Percentiles rank a stretch among this genome's conserved stretches.
phyloP scores from a whole-genome alignment of 176 grass and related monocot genomes.

The Hsuehochloa calcarea region DNA sequence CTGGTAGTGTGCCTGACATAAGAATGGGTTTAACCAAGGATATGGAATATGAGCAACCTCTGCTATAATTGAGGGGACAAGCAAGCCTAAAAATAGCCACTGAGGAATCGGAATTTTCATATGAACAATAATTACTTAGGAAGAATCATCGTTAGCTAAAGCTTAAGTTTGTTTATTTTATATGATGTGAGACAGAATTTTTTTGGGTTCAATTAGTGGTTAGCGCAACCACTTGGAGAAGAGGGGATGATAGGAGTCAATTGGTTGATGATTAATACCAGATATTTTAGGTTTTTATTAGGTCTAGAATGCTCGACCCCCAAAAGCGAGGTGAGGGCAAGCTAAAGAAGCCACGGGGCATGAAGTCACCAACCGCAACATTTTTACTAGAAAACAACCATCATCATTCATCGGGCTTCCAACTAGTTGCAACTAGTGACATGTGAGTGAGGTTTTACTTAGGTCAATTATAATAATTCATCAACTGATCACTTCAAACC shows the following conservation, averaged over 20 bases:
- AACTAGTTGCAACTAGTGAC: not conserved
- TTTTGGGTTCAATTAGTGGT: not conserved
- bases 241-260: not conserved
- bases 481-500: not conserved
- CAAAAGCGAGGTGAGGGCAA: not conserved
- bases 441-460: too few relatives aligned
- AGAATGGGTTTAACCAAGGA: not conserved
- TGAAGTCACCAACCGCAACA: too few relatives aligned
- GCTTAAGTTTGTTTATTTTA: constrained; percentile 6
- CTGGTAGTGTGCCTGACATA: constrained; percentile 22
- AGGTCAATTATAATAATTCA: not conserved
- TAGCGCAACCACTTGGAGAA: not conserved
- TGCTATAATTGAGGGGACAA: constrained; percentile 35
- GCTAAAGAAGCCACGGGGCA: not conserved
- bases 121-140: not conserved
- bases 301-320: not conserved
- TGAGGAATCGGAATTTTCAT: constrained; percentile 14
- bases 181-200: not conserved
- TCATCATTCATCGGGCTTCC: not conserved
- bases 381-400: not conserved
- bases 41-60: constrained; percentile 40
- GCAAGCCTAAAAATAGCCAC: not conserved
- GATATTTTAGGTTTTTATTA: constrained; percentile 18
- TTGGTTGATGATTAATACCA: not conserved
- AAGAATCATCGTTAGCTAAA: constrained; percentile 23